Conservation (phyloP, 2,329 filamentous ascomycete species). For the Shiraia bambusicola region DNA sequence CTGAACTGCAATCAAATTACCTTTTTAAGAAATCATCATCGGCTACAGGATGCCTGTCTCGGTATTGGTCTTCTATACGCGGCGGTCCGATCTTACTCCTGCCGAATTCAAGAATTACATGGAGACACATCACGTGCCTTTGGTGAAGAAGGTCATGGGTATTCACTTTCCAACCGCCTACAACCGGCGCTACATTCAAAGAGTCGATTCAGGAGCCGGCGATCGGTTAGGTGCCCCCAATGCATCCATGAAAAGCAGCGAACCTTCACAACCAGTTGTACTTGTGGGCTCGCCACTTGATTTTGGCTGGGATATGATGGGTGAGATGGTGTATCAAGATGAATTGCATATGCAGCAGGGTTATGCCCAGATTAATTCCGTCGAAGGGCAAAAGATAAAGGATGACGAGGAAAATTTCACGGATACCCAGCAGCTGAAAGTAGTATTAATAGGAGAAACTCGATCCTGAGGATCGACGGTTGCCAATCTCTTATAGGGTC, state of each 20-base stretch:
- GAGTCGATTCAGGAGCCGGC: conserved; percentile 18
- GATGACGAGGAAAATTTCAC: neutral
- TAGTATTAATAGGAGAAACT: too few species aligned
- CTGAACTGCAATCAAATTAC: too few species aligned
- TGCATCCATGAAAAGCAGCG: conserved; percentile 11
- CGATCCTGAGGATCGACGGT: too few species aligned
- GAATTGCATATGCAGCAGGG: conserved; percentile 28
- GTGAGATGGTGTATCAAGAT: conserved; percentile 24
- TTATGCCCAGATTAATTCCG: conserved; percentile 54
- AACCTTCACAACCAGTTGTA: conserved; percentile 18
- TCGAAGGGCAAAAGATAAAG: conserved; percentile 29
- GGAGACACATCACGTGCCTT: conserved; percentile 17
- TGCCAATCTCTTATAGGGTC: too few species aligned
- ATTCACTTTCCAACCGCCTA: conserved; percentile 8
- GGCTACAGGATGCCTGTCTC: conserved; percentile 13
- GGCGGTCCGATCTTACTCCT: conserved; percentile 20
- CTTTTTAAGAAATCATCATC: neutral
- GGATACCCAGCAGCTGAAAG: conserved; percentile 38
- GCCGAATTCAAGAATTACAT: conserved; percentile 19
- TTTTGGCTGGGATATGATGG: conserved; percentile 22
- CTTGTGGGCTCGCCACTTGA: conserved; percentile 21
- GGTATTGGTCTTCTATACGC: conserved; percentile 17
- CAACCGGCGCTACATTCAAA: conserved; percentile 14
- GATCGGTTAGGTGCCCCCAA: conserved; percentile 19
- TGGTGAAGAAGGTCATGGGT: conserved; percentile 21